Conservation (phyloP, 495 filamentous ascomycete genomes). For the Hyphodiscus hymeniophilus region DNA sequence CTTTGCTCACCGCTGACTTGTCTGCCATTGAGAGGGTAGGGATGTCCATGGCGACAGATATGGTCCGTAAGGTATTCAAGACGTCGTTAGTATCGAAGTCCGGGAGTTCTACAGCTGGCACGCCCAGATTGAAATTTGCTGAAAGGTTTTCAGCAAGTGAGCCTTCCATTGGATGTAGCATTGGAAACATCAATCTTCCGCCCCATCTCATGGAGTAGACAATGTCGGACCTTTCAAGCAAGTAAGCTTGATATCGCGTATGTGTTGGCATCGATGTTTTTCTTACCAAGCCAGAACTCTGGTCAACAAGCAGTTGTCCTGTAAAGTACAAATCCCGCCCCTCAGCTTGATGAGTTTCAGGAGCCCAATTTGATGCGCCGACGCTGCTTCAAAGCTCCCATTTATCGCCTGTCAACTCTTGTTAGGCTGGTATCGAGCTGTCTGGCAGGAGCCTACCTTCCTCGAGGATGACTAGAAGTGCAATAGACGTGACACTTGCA, state of each 20-base stretch:
- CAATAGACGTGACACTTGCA: not conserved
- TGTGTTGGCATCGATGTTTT: not conserved
- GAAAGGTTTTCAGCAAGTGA: not conserved
- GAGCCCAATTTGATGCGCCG: constrained; percentile 1
- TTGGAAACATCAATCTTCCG: not conserved
- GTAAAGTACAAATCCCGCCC: constrained; percentile 2
- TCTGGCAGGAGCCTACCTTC: not conserved
- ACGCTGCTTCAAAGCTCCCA: constrained; percentile 1
- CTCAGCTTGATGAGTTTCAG: not conserved
- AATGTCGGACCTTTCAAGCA: constrained; percentile 3
- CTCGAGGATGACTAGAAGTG: not conserved
- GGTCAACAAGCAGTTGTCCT: not conserved
- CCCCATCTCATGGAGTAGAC: constrained; percentile 3
- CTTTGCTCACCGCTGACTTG: not conserved
- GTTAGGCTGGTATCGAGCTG: too few species aligned
- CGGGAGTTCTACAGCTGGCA: not conserved
- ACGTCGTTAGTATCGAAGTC: not conserved
- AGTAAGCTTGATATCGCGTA: not conserved
- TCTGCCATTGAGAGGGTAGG: not conserved
- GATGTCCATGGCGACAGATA: not conserved
- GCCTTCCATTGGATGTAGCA: not conserved
- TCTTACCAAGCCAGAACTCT: constrained; percentile 3
- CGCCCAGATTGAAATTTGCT: not conserved
- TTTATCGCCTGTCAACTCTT: not conserved
- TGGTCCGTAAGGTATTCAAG: not conserved